phyloP scores from a whole-genome alignment of 345 rosid genomes.

The Heritiera littoralis region DNA sequence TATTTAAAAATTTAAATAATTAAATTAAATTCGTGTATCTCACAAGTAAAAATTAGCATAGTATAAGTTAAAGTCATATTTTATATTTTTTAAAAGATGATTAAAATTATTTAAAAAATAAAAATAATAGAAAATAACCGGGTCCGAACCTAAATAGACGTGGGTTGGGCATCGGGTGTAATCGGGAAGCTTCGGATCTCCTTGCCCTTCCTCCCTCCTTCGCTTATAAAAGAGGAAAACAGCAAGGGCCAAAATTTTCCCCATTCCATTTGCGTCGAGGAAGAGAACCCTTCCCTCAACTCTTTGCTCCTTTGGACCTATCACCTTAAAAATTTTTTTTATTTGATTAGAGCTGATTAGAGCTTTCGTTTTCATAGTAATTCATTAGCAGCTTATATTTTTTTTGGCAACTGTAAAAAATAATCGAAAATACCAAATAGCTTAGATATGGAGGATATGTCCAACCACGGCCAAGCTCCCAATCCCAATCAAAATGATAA shows the following conservation, averaged over 20 bases:
- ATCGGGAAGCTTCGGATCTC: conserved; percentile 17
- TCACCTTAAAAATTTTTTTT: neutral
- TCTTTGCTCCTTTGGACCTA: neutral
- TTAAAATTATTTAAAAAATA: too few relatives aligned
- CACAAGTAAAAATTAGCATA: too few relatives aligned
- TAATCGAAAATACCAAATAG: neutral
- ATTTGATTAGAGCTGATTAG: neutral
- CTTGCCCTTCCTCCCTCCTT: conserved; percentile 7
- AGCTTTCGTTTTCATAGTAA: neutral
- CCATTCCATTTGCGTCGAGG: neutral
- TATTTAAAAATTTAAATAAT: too few relatives aligned
- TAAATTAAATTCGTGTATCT: too few relatives aligned
- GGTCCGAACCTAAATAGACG: neutral
- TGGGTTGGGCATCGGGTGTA: conserved; percentile 9
- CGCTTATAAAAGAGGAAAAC: neutral
- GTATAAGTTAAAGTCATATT: conserved; percentile 13
- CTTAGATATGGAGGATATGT: conserved; percentile 25
- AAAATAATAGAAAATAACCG: conserved; percentile 45
- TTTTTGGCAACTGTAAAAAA: neutral
- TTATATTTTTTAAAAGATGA: too few relatives aligned
- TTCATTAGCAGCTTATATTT: neutral
- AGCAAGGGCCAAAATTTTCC: neutral
- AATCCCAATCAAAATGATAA: conserved; percentile 36
- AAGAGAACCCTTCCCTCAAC: neutral
- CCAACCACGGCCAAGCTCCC: conserved; percentile 44